Evolutionary conservation across 306 rosid genomes (phyloP), one percentile per base, ranked within the genome.

Genomic region (Glycyrrhiza uralensis): DNA sequence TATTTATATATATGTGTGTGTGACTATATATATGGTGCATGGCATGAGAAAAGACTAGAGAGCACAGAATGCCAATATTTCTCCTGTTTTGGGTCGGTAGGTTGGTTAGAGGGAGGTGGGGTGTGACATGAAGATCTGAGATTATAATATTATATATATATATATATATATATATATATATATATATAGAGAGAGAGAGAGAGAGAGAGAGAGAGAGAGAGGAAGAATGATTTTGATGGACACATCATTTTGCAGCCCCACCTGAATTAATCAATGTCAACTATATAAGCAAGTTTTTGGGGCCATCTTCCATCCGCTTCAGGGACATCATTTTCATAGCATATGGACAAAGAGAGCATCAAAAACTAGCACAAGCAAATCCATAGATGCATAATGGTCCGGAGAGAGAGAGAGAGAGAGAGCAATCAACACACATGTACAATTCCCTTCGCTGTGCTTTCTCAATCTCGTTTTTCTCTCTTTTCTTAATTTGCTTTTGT

Each of bases 301-400:
- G 61, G 78, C 38, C 78, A 73, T 73, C 61, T 44, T 26, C 33
- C 7, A 75, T 52, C 44, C 4, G 28, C 36, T 19, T 63, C 38
- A 33, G 66, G 36, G 23, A 66, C 49, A 58, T 68, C 75, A 39
- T 56, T 73, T 57, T 57, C 75, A 17, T 42, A 76, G 68, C 14
- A 49, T 63, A 22, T 57, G 68, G 74, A 76, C 74, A 56, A n/a
- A 55, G 38, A 29, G 41, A 32, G 30, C 60, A 61, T 49, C 59
- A 55, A 71, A 23, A 11, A 19, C 60, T 55, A 19, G 39, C 61
- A 46, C 28, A 15, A 66, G 11, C 60, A 54, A 67, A 60, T 69
- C 71, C 69, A 12, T n/a, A 13, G 15, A 56, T n/a, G n/a, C n/a
- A n/a, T n/a, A n/a, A n/a, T 73, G 70, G 56, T 32, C 45, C 50